Base-by-base conservation (phyloP, 331 rosid species). In the Ulmus americana region DNA sequence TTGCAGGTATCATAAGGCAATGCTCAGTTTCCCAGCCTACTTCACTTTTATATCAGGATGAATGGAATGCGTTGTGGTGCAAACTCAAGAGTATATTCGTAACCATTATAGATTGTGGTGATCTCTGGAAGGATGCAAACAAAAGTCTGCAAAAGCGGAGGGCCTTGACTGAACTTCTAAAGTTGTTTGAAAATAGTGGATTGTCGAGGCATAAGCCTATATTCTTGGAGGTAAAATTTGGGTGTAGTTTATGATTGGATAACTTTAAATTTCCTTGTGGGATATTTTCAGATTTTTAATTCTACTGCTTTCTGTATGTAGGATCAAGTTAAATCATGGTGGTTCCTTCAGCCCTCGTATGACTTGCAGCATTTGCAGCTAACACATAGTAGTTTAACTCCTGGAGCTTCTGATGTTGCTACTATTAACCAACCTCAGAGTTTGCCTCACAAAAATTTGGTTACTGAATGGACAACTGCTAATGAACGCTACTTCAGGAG, bases 241-340 rank as follows among this genome's bases (percentile, higher is more conserved):
- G 64, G 43, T 55, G 6, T 61, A 47, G 42, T 45, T 61, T 60
- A 10, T 60, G 6, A 11, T 5, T 16, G 35, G 35, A 28, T 54
- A 56, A 54, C 51, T 61, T 28, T 51, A 56, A 22, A 71, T 58
- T 28, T 58, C 46, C 49, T 57, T 43, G 2, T 52, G 39, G 43
- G 40, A 66, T 69, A 64, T 20, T 6, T 56, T 56, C 44, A 15
- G 47, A 43, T 42, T 1, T 13, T n/a, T n/a, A 8, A 28, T 64
- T 45, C 51, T 65, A 1, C 10, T 55, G 69, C 13, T 42, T 41
- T 22, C 39, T 16, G 41, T 22, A 40, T 55, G 59, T 76, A 92
- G 98, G 95, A 73, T 65, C 75, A 83, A 55, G 71, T 56, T 59
- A 82, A 83, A 53, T 77, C 87, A 51, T 92, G 95, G 98, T 92